Evolutionary conservation across 164 flowering plant genomes (phyloP).

Genomic region (Sedum album): DNA sequence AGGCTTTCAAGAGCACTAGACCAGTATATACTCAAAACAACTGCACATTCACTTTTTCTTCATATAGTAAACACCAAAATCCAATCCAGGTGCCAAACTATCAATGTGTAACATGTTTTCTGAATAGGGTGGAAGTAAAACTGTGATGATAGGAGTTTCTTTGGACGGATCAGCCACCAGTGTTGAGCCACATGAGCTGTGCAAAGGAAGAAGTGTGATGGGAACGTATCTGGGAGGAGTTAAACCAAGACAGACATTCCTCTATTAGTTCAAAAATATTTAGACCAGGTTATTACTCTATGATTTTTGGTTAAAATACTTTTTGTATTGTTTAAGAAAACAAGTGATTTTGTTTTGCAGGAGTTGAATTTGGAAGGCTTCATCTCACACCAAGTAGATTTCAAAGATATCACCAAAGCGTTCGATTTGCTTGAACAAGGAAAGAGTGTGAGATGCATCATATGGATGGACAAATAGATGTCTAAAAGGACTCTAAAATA

Average conservation of each 20-base stretch:
- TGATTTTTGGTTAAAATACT: background rate
- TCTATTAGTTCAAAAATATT: constrained; percentile 30
- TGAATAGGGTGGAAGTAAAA: constrained; percentile 60
- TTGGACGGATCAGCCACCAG: constrained; percentile 36
- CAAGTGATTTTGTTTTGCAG: constrained; percentile 20
- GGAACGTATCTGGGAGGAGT: constrained; percentile 62
- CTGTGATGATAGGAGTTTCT: constrained; percentile 59
- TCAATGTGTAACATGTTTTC: background rate
- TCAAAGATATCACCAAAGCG: constrained; percentile 64
- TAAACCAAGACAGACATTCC: constrained; percentile 60
- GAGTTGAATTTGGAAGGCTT: constrained; percentile 57
- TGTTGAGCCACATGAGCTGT: constrained; percentile 25
- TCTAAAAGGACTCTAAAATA: no score
- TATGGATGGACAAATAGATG: constrained; percentile 53
- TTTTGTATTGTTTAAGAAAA: background rate
- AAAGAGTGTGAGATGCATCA: constrained; percentile 57
- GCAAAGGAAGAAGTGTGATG: constrained; percentile 35
- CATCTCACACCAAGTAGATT: constrained; percentile 49
- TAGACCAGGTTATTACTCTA: constrained; percentile 35
- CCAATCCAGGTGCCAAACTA: no score
- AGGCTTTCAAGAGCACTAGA: constrained; percentile 45
- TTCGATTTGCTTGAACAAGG: constrained; percentile 50
- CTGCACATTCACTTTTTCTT: no score
- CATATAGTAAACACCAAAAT: no score
- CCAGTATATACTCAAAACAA: constrained; percentile 17